These are phyloP conservation scores for Silene vulgaris DNA, from an alignment of 179 eudicot species.

Conservation along the genomic window DNA sequence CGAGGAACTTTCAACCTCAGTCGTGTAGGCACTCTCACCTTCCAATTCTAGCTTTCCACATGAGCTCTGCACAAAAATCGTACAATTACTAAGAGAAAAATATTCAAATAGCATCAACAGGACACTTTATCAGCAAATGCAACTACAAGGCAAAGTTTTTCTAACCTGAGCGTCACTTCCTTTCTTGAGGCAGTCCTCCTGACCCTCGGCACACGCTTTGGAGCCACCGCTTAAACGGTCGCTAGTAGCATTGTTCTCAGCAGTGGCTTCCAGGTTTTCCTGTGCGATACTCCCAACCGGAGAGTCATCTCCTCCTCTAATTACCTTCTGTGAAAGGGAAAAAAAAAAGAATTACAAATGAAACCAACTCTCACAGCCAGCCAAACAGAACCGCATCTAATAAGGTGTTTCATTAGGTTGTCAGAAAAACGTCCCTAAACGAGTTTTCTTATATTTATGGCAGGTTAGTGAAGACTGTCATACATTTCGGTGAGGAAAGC, in stretches of 20 bases:
- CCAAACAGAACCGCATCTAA: too few relatives aligned
- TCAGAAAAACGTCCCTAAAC: too few relatives aligned
- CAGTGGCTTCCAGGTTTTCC: conserved; percentile 58
- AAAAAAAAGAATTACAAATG: background rate
- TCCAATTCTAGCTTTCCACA: conserved; percentile 54
- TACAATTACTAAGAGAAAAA: background rate
- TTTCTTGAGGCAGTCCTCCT: conserved; percentile 48
- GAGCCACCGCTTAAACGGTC: conserved; percentile 63
- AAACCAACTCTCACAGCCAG: background rate
- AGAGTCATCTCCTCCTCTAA: conserved; percentile 30
- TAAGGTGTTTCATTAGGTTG: too few relatives aligned
- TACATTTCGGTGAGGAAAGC: too few relatives aligned
- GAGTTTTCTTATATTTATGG: too few relatives aligned
- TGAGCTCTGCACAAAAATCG: conserved; percentile 50
- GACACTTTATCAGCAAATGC: too few relatives aligned
- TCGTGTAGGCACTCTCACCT: conserved; percentile 35
- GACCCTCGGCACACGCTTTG: conserved; percentile 41
- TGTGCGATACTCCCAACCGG: conserved; percentile 49
- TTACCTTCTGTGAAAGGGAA: conserved; percentile 29
- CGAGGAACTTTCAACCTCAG: conserved; percentile 27
- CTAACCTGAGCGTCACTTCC: conserved; percentile 86
- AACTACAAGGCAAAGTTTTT: background rate
- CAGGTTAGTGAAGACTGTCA: too few relatives aligned
- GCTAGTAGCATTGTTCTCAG: conserved; percentile 62
- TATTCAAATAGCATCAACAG: too few relatives aligned